Conservation (phyloP, 202 grass and related monocot genomes). For the Digitaria exilis region DNA sequence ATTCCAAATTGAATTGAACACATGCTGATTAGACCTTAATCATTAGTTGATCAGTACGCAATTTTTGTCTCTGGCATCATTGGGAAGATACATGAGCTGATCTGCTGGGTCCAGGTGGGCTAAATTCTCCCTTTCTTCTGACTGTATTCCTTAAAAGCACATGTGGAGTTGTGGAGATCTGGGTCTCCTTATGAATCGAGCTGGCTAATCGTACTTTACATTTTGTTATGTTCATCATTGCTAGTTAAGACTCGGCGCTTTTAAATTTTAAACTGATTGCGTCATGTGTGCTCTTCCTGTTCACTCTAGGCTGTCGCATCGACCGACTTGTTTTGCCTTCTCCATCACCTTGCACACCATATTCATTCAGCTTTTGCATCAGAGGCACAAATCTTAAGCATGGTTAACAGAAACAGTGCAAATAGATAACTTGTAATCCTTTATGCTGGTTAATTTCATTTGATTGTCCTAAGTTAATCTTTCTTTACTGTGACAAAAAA, state of each 20-base stretch:
- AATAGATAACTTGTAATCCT: not conserved
- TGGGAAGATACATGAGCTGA: conserved; percentile 51
- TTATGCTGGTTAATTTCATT: not conserved
- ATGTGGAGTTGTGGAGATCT: conserved; percentile 51
- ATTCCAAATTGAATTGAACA: conserved; percentile 17
- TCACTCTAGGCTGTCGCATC: conserved; percentile 61
- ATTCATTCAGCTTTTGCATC: conserved; percentile 21
- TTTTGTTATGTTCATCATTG: conserved; percentile 28
- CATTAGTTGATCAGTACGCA: conserved; percentile 42
- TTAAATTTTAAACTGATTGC: conserved; percentile 38
- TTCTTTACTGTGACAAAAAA: not conserved
- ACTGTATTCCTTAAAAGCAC: conserved; percentile 56
- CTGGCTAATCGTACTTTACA: conserved; percentile 46
- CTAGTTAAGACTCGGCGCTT: conserved; percentile 36
- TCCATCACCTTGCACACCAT: conserved; percentile 14
- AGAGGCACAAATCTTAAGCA: conserved; percentile 8
- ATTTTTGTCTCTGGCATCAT: conserved; percentile 55
- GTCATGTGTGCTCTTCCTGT: conserved; percentile 43
- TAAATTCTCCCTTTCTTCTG: conserved; percentile 49
- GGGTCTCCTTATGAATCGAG: conserved; percentile 40
- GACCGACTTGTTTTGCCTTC: conserved; percentile 27
- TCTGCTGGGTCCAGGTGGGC: conserved; percentile 63
- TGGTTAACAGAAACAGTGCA: not conserved
- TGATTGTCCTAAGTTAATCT: not conserved
- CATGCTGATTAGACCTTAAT: conserved; percentile 45